These are phyloP conservation scores for Didymella segeticola DNA, from an alignment of 2,329 filamentous ascomycete species.

Conservation along the genomic window DNA sequence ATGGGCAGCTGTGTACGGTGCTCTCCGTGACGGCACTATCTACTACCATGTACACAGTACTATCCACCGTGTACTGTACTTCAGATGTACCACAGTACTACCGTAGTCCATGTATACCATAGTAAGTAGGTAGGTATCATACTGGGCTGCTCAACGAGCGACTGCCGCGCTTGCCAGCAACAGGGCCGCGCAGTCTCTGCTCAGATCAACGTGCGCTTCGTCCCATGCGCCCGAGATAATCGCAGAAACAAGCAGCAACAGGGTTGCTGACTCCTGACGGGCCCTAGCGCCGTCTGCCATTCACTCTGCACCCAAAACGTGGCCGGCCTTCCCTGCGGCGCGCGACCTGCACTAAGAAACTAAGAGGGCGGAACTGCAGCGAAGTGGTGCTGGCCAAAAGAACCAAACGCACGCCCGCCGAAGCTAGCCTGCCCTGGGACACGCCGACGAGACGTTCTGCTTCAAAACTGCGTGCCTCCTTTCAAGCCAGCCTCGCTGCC, in stretches of 20 bases:
- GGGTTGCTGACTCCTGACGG: constrained; percentile 19
- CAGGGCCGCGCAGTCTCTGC: constrained; percentile 7
- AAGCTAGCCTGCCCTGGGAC: constrained; percentile 17
- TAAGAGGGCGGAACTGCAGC: constrained; percentile 15
- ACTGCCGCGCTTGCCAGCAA: constrained; percentile 15
- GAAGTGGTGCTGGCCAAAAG: constrained; percentile 15
- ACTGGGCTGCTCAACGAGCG: too few species aligned
- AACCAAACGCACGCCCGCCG: constrained; percentile 17
- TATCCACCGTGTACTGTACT: too few species aligned
- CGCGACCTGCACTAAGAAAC: constrained; percentile 14
- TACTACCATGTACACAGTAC: too few species aligned
- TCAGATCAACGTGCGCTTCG: constrained; percentile 13
- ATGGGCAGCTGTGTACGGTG: background rate
- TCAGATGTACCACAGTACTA: too few species aligned
- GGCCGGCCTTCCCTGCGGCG: constrained; percentile 17
- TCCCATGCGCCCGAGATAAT: constrained; percentile 6
- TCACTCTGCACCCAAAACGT: constrained; percentile 13
- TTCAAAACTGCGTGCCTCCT: constrained; percentile 21
- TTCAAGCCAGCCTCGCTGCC: constrained; percentile 11
- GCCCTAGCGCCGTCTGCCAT: constrained; percentile 10
- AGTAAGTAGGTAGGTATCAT: too few species aligned
- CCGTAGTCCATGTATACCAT: too few species aligned
- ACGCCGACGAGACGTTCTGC: constrained; percentile 19
- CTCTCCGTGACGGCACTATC: too few species aligned
- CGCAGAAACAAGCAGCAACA: constrained; percentile 14